Evolutionary conservation across 2,329 filamentous ascomycete species (phyloP), one percentile per base, ranked within the genome.

Genomic region (Penicillium frequentans): DNA sequence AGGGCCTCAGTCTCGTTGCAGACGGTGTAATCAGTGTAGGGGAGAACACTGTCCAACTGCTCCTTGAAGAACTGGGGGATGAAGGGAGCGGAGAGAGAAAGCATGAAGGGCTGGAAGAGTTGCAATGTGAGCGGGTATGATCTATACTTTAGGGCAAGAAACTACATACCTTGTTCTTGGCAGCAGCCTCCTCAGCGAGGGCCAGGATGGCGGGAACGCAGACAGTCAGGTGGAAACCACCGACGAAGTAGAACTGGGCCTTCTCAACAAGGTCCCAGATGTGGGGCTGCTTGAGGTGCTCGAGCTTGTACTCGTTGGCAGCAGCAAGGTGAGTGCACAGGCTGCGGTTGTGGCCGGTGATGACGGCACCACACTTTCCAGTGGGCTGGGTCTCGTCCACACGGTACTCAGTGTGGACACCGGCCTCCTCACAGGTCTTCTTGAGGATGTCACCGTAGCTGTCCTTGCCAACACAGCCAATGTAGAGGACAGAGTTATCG

Each of bases 31-130:
- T 98, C 93, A 83, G 92, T 96, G 86, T 96, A 97, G 29, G 90
- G 90, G 52, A 91, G 83, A 54, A 90, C 89, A 69, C 87, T 87
- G 77, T 96, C 91, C 48, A 99, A 86, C 64, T 87, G 90, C 49
- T 97, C 93, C 84, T 97, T 97, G 89, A 98, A 99, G 85, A 97
- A 96, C 74, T 96, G 90, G 39, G 89, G 82, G 71, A 99, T 96
- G 83, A 99, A 99, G 58, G 95, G 95, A 8, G 95, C 95, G 51
- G 91, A 95, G 60, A 99, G 86, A 67, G 92, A 96, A 68, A 99
- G 87, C 68, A 93, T 86, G 77, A 98, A 96, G 61, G 83, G 73
- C 83, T 85, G 59, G 31, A 50, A 31, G 31, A 43, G 39, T 56
- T 49, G 8, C 27, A 19, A 19, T 58, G 45, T 58, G 42, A 46